Conservation (phyloP, 108 stramenopile genomes). For the Nitzschia sp. region DNA sequence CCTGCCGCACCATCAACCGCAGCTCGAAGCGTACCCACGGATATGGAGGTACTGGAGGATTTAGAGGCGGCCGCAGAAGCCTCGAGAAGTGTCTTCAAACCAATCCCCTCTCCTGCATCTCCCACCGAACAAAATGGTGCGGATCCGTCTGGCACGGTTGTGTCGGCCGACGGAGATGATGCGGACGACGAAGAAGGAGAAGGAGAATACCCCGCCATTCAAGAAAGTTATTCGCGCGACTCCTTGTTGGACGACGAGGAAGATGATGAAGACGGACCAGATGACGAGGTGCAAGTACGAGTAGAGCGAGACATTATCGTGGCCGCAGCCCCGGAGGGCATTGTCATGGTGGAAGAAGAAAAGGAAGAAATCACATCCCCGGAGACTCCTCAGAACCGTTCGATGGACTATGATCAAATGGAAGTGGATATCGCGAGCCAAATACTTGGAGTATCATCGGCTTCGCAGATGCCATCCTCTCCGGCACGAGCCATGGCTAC, state of each 20-base stretch:
- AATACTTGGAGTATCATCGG: conserved; percentile 10
- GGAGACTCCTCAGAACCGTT: background rate
- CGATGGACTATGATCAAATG: background rate
- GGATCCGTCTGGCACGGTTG: too few relatives aligned
- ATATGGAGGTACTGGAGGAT: background rate
- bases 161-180: too few relatives aligned
- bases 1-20: background rate
- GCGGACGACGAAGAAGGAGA: background rate
- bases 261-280: background rate
- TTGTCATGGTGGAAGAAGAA: conserved; percentile 6
- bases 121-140: too few relatives aligned
- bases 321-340: background rate
- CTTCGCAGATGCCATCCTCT: background rate
- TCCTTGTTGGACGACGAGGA: conserved; percentile 15
- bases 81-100: background rate
- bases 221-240: conserved; percentile 8
- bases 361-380: background rate
- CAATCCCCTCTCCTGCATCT: background rate
- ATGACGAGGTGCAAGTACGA: background rate
- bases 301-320: background rate
- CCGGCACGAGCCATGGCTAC: background rate
- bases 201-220: background rate
- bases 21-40: background rate
- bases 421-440: conserved; percentile 15
- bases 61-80: background rate